Evolutionary conservation across 2,329 filamentous ascomycete species (phyloP).

Genomic region (Fusarium tanahbumbuense): DNA sequence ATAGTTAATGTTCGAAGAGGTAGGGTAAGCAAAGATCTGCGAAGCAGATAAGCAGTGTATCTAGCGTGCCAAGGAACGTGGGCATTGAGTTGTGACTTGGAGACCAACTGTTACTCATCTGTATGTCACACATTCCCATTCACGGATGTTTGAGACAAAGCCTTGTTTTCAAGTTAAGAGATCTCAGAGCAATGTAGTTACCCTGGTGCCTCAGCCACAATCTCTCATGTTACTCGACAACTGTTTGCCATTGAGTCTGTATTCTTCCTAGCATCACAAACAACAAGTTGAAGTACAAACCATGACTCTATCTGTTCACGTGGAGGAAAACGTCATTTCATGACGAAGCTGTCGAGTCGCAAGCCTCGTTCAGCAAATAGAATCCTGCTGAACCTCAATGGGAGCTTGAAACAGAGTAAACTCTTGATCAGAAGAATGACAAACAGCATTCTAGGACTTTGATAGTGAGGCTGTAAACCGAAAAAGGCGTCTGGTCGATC

Average conservation of each 20-base stretch:
- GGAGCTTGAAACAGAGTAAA: background rate
- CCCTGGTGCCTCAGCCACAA: background rate
- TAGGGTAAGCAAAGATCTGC: slow-evolving; percentile 25
- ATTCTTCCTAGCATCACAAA: background rate
- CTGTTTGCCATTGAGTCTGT: background rate
- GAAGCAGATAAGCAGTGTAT: slow-evolving; percentile 33
- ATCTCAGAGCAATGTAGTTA: background rate
- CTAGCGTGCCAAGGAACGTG: slow-evolving; percentile 33
- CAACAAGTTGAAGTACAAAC: background rate
- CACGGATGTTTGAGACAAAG: slow-evolving; percentile 4
- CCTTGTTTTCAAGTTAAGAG: background rate
- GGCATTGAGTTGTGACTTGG: slow-evolving; percentile 15
- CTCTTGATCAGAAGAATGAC: slow-evolving; percentile 7
- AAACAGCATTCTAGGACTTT: slow-evolving; percentile 21
- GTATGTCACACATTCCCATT: slow-evolving; percentile 12
- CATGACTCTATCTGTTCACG: background rate
- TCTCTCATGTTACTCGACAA: background rate
- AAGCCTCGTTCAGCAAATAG: slow-evolving; percentile 7
- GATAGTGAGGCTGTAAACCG: slow-evolving; percentile 27
- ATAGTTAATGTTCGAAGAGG: background rate
- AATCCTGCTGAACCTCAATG: background rate
- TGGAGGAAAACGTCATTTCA: slow-evolving; percentile 3
- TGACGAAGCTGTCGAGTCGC: slow-evolving; percentile 8
- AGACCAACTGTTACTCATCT: slow-evolving; percentile 3
- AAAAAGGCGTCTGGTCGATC: slow-evolving; percentile 16